Base-by-base conservation (phyloP, 305 asterid species). In the Lippia alba region DNA sequence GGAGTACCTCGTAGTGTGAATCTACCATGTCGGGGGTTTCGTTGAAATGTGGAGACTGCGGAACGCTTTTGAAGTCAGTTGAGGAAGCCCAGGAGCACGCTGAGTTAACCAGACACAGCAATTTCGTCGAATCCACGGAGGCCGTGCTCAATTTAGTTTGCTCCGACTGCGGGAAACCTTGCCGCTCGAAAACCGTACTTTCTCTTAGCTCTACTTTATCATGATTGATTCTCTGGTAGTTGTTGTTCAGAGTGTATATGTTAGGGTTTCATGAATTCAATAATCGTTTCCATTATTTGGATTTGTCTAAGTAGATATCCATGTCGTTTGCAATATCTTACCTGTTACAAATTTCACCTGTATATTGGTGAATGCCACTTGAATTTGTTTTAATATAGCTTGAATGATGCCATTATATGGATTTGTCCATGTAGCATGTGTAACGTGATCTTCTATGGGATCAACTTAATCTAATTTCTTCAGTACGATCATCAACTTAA, bases 21-120 rank as follows among this genome's bases (percentile, higher is more conserved):
- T 57, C 70, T 2, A 54, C 59, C 49, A 94, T 94, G 99, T 91
- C 96, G 56, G 96, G 98, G 49, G 66, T 87, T 34, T 94, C 99
- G 30, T 77, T 92, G 79, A 78, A 84, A 83, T 94, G 99, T 63
- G 98, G 98, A 51, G 98, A 92, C 66, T 94, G 99, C 67, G 99
- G 97, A 39, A 78, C 91, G 61, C 90, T 92, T 12, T 73, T 94
- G 73, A 90, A 83, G 82, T 87, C 99, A 4, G 96, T 92, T 69
- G 96, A 75, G 73, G 99, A 94, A 80, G 99, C 99, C 18, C 97
- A 92, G 74, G 96, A 87, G 74, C 99, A 94, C 83, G 99, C 99
- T 1, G 99, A 94, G 71, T 74, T 88, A 49, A 88, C 97, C 70
- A 86, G 82, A 18, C 99, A 94, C 87, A 0, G 85, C 65, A 89